phyloP scores from a whole-genome alignment of 2,329 filamentous ascomycete species.

The Fusarium protoensiforme region DNA sequence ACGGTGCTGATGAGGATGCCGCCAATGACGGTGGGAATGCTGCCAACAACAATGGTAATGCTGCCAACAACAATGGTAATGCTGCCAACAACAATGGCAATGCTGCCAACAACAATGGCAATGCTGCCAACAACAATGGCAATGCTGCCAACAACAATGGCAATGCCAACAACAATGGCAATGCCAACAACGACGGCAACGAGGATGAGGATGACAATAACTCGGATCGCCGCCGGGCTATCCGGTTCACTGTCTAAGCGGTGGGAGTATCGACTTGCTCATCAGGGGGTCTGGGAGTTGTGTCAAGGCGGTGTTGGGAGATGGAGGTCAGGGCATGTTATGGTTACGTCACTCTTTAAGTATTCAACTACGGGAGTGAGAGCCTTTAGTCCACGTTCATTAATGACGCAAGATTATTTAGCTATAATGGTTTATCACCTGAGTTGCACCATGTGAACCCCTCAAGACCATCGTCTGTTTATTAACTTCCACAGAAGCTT shows the following conservation, averaged over 20 bases:
- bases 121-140: too few species aligned
- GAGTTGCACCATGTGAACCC: too few species aligned
- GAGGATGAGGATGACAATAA: too few species aligned
- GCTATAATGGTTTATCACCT: too few species aligned
- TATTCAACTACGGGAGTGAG: neutral
- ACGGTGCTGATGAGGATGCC: neutral
- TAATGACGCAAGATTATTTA: neutral
- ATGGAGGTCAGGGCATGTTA: neutral
- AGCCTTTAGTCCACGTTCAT: neutral
- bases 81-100: neutral
- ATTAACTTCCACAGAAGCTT: too few species aligned
- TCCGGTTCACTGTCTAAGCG: neutral
- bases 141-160: too few species aligned
- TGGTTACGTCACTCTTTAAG: neutral
- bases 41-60: neutral
- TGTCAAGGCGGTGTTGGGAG: neutral
- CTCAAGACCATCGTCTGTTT: too few species aligned
- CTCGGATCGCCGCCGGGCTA: neutral
- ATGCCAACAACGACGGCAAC: too few species aligned
- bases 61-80: neutral
- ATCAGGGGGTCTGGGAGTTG: neutral
- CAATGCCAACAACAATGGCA: too few species aligned
- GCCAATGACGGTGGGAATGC: neutral
- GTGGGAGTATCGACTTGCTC: neutral
- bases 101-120: neutral